Conservation (phyloP, 75 land plant genomes). For the Pinus tabuliformis region DNA sequence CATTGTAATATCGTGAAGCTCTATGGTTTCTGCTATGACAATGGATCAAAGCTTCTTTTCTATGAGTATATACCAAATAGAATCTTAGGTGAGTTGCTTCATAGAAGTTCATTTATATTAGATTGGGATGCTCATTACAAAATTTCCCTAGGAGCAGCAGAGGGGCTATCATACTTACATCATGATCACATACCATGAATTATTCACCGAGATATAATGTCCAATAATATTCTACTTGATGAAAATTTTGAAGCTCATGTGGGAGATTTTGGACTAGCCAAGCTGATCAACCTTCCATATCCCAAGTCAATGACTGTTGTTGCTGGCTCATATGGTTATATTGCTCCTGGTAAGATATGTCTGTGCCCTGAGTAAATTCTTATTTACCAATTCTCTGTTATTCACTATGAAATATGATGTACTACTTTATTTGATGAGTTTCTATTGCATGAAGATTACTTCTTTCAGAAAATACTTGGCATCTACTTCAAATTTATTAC, state of each 20-base stretch:
- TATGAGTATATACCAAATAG: constrained; percentile 83
- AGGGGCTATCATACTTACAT: constrained; percentile 85
- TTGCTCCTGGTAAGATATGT: constrained; percentile 66
- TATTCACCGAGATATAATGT: constrained; percentile 77
- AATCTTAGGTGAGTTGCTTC: constrained; percentile 71
- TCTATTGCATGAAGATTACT: no score
- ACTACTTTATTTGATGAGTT: no score
- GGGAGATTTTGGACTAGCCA: constrained; percentile 88
- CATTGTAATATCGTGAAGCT: constrained; percentile 84
- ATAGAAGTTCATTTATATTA: constrained; percentile 35
- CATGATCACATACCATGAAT: constrained; percentile 82
- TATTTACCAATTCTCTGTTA: neutral
- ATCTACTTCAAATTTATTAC: no score
- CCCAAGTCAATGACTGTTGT: constrained; percentile 70
- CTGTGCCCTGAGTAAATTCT: neutral
- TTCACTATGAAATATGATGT: no score
- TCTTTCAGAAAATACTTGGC: no score
- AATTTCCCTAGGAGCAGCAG: constrained; percentile 87
- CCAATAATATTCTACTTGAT: constrained; percentile 74
- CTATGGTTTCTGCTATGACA: constrained; percentile 67
- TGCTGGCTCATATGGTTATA: constrained; percentile 90
- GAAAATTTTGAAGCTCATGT: constrained; percentile 81
- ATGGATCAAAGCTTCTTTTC: constrained; percentile 62
- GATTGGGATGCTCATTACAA: constrained; percentile 76
- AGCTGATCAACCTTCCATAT: constrained; percentile 62